A percentile compares a stretch with the other conserved stretches of the same genome.
phyloP scores from a whole-genome alignment of 2,329 filamentous ascomycete species.

The Lachnellula subtilissima region DNA sequence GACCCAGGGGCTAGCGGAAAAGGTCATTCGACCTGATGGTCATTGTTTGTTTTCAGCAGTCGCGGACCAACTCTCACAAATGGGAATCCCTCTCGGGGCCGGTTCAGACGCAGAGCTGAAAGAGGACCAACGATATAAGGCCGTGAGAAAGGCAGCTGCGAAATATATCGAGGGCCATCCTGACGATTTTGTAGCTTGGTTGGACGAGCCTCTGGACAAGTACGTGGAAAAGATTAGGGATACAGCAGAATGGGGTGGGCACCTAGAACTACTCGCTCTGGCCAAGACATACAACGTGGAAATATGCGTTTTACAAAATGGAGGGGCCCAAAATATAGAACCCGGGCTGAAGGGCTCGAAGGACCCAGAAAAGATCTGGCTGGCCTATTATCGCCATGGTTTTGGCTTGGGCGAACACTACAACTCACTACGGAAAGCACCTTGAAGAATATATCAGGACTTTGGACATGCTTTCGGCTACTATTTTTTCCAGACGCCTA shows the following conservation, averaged over 20 bases:
- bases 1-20: constrained; percentile 61
- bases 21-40: constrained; percentile 81
- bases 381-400: constrained; percentile 91
- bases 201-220: constrained; percentile 71
- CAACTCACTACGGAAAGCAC: constrained; percentile 66
- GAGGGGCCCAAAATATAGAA: constrained; percentile 70
- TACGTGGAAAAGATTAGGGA: constrained; percentile 76
- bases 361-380: constrained; percentile 60
- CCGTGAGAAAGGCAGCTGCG: constrained; percentile 66
- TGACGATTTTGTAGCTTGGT: constrained; percentile 80
- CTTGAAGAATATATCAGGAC: constrained; percentile 14
- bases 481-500: constrained; percentile 45
- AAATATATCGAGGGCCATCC: constrained; percentile 68
- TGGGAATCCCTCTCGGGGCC: constrained; percentile 41
- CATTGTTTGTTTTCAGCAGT: constrained; percentile 93
- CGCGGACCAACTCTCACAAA: constrained; percentile 69
- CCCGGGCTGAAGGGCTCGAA: constrained; percentile 41
- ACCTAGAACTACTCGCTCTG: constrained; percentile 82
- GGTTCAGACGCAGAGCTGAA: constrained; percentile 26
- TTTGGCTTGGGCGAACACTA: constrained; percentile 97
- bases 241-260: constrained; percentile 94
- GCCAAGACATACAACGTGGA: constrained; percentile 73
- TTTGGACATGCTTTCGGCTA: not conserved
- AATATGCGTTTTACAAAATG: constrained; percentile 83
- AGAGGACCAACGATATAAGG: constrained; percentile 52